phyloP scores from a whole-genome alignment of 345 rosid species.

The Kernera saxatilis region DNA sequence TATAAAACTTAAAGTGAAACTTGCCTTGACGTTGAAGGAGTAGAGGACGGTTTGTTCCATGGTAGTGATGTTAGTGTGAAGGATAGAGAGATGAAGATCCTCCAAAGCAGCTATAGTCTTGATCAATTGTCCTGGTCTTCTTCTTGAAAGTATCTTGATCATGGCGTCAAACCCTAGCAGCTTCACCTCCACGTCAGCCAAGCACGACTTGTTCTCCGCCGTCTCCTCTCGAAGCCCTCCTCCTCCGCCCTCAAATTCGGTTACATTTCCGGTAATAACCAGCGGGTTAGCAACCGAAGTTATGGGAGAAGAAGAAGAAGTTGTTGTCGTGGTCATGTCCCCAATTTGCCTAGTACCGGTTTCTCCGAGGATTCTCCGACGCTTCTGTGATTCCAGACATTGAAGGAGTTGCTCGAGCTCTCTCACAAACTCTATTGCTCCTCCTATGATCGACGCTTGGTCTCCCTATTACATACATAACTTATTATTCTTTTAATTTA shows the following conservation, averaged over 20 bases:
- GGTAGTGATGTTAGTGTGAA: constrained; percentile 92
- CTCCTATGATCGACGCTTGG: constrained; percentile 97
- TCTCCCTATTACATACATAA: constrained; percentile 52
- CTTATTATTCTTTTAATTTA: not conserved
- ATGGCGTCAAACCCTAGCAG: constrained; percentile 86
- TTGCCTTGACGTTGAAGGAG: constrained; percentile 92
- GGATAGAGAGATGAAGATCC: constrained; percentile 82
- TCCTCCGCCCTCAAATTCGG: constrained; percentile 19
- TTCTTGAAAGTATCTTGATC: constrained; percentile 85
- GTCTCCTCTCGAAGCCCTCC: constrained; percentile 50
- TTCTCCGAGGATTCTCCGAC: constrained; percentile 61
- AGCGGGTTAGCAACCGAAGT: constrained; percentile 12
- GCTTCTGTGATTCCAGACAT: constrained; percentile 85
- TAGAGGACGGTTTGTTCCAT: constrained; percentile 93
- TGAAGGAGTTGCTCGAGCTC: constrained; percentile 90
- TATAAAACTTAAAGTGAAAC: too few species aligned
- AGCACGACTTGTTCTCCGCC: constrained; percentile 75
- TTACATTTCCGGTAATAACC: constrained; percentile 7
- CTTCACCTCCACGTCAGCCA: constrained; percentile 93
- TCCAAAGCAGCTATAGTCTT: constrained; percentile 87
- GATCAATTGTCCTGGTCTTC: constrained; percentile 84
- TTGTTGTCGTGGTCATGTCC: constrained; percentile 32
- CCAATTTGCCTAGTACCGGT: constrained; percentile 31
- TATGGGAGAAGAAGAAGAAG: constrained; percentile 31
- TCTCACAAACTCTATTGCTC: constrained; percentile 90